Conservation (phyloP, 257 asterid species). For the Rauvolfia tetraphylla region DNA sequence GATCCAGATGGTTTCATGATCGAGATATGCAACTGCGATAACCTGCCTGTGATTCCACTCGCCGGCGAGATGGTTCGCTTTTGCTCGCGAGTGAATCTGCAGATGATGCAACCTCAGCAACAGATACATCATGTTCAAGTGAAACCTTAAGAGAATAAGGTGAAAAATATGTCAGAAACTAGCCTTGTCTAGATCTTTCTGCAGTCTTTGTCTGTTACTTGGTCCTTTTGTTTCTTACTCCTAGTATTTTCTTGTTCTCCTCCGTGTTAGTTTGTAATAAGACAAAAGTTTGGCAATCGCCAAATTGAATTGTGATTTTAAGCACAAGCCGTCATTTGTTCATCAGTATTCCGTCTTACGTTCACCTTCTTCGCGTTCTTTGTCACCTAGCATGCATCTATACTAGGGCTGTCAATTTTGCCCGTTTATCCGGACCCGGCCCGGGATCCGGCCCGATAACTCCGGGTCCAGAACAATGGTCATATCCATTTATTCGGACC, state of each 20-base stretch:
- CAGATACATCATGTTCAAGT: constrained; percentile 45
- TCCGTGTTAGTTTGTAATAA: not conserved
- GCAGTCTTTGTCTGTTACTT: not conserved
- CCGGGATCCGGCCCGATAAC: too few species aligned
- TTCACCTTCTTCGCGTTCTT: too few species aligned
- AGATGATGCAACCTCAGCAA: constrained; percentile 51
- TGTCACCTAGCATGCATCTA: too few species aligned
- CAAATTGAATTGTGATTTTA: too few species aligned
- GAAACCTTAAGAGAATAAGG: constrained; percentile 23
- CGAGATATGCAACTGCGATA: constrained; percentile 92
- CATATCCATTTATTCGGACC: too few species aligned
- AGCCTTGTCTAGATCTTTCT: not conserved
- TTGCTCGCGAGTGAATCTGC: constrained; percentile 62
- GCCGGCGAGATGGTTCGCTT: constrained; percentile 71
- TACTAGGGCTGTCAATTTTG: too few species aligned
- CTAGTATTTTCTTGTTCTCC: not conserved
- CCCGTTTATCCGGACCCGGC: too few species aligned
- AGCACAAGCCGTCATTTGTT: not conserved
- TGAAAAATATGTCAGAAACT: not conserved
- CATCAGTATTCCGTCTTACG: not conserved
- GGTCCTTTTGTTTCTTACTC: not conserved
- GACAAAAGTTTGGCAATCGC: not conserved
- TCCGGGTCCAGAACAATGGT: too few species aligned
- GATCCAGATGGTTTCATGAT: constrained; percentile 98
- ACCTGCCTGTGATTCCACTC: constrained; percentile 70